These are phyloP conservation scores for Lolium perenne DNA, from an alignment of 176 grass and related monocot species.

Conservation along the genomic window DNA sequence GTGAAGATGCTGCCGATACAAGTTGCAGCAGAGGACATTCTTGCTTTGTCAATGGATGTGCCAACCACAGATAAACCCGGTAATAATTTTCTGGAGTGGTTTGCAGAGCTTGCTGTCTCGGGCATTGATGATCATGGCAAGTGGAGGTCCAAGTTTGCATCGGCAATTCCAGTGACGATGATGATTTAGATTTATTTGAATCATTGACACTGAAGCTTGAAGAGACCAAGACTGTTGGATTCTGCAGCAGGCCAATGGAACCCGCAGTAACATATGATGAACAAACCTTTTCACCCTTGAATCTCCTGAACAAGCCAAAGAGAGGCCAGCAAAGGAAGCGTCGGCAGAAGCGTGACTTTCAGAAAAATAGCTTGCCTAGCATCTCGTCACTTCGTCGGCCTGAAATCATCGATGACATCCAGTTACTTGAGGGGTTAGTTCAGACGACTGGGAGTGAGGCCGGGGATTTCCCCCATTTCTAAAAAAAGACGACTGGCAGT, in stretches of 20 bases:
- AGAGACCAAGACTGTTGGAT: conserved; percentile 70
- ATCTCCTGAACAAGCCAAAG: conserved; percentile 63
- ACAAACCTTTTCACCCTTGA: conserved; percentile 47
- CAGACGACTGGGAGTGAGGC: conserved; percentile 62
- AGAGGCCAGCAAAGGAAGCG: conserved; percentile 74
- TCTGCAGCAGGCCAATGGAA: conserved; percentile 54
- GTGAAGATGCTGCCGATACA: conserved; percentile 37
- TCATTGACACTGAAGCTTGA: conserved; percentile 80
- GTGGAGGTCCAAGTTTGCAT: not conserved
- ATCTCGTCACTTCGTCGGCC: conserved; percentile 76
- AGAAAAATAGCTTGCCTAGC: conserved; percentile 80
- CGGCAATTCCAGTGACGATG: conserved; percentile 50
- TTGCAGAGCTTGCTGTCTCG: conserved; percentile 61
- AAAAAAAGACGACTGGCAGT: conserved; percentile 58
- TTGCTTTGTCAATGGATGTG: conserved; percentile 64
- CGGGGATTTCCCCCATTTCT: no score
- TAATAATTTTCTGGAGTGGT: conserved; percentile 58
- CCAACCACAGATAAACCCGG: conserved; percentile 25
- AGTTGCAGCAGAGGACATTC: conserved; percentile 70
- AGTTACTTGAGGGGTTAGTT: conserved; percentile 75
- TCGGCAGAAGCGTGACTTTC: conserved; percentile 78
- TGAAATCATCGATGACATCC: conserved; percentile 90
- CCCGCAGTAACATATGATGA: conserved; percentile 46
- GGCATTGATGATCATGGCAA: conserved; percentile 34
- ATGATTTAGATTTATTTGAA: conserved; percentile 74